Evolutionary conservation across 805 yeast species (phyloP).

Genomic region (Yarrowia yakushimensis): DNA sequence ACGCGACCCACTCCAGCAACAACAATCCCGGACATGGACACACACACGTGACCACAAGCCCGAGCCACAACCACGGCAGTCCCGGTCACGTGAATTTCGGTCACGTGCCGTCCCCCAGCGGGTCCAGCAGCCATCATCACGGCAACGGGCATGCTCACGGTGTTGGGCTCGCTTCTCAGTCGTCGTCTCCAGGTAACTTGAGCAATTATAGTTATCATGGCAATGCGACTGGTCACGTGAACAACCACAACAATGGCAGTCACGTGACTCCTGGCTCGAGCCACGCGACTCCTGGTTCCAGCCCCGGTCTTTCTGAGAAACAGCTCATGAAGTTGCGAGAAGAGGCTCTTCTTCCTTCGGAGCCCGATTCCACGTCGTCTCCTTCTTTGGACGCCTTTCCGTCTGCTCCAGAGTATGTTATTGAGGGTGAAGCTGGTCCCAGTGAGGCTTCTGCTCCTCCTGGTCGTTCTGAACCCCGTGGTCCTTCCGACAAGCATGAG

Average conservation of each 20-base stretch:
- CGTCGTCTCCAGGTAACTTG: not conserved
- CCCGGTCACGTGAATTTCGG: not conserved
- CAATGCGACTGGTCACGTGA: not conserved
- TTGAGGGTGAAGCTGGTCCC: not conserved
- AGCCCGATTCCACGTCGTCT: slow-evolving; percentile 36
- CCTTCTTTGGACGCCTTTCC: slow-evolving; percentile 12
- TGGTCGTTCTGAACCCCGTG: not conserved
- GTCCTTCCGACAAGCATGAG: not conserved
- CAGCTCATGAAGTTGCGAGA: slow-evolving; percentile 53
- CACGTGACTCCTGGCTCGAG: not conserved
- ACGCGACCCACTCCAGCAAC: not conserved
- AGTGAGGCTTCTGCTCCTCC: not conserved
- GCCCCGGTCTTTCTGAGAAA: slow-evolving; percentile 44
- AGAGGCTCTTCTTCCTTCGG: slow-evolving; percentile 61
- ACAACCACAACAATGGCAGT: not conserved
- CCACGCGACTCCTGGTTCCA: not conserved
- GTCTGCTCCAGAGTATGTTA: slow-evolving; percentile 10
- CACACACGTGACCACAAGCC: not conserved
- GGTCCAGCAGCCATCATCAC: not conserved
- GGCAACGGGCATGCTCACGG: not conserved
- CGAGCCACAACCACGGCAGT: not conserved
- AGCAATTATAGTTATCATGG: not conserved
- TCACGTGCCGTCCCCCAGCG: slow-evolving; percentile 1
- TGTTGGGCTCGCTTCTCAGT: not conserved
- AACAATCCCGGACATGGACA: too few relatives aligned